phyloP scores from a whole-genome alignment of 192 early-diverging fungal genomes.

The Coemansia sp. region DNA sequence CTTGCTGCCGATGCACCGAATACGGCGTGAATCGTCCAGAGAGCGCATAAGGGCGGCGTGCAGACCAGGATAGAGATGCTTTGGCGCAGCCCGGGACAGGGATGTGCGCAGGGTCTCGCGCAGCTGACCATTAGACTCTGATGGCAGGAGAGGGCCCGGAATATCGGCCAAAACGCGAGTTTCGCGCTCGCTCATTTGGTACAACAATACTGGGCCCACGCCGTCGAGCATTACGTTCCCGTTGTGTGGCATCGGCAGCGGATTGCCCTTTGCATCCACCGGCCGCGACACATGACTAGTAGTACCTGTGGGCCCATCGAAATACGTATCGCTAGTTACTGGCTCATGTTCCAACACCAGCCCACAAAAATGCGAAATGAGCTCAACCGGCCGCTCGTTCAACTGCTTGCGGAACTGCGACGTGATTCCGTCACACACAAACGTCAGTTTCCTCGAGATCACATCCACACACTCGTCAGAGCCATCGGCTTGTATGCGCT shows the following conservation, averaged over 20 bases:
- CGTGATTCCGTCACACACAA: slow-evolving; percentile 92
- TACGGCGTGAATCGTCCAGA: slow-evolving; percentile 63
- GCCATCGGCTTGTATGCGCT: slow-evolving; percentile 4
- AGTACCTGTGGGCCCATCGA: slow-evolving; percentile 70
- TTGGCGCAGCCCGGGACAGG: slow-evolving; percentile 61
- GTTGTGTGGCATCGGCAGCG: slow-evolving; percentile 78
- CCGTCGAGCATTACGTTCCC: slow-evolving; percentile 91
- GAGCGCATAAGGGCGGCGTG: slow-evolving; percentile 62
- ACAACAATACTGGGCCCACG: slow-evolving; percentile 84
- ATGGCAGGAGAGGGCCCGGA: slow-evolving; percentile 79
- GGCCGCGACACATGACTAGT: slow-evolving; percentile 2
- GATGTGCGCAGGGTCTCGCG: slow-evolving; percentile 54
- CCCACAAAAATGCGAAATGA: slow-evolving; percentile 51
- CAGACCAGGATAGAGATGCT: slow-evolving; percentile 68
- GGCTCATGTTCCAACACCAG: slow-evolving; percentile 48
- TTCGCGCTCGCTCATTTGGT: slow-evolving; percentile 84
- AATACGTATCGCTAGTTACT: slow-evolving; percentile 69
- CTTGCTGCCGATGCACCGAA: slow-evolving; percentile 87
- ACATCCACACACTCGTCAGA: slow-evolving; percentile 29
- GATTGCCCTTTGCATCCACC: slow-evolving; percentile 7
- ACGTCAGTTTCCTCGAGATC: slow-evolving; percentile 58
- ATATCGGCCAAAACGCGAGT: slow-evolving; percentile 91
- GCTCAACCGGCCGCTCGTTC: slow-evolving; percentile 16
- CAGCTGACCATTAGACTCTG: slow-evolving; percentile 57
- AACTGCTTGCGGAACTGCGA: slow-evolving; percentile 83